Conservation (phyloP, 2,329 filamentous ascomycete species). For the Mycosphaerelloides madeirae region DNA sequence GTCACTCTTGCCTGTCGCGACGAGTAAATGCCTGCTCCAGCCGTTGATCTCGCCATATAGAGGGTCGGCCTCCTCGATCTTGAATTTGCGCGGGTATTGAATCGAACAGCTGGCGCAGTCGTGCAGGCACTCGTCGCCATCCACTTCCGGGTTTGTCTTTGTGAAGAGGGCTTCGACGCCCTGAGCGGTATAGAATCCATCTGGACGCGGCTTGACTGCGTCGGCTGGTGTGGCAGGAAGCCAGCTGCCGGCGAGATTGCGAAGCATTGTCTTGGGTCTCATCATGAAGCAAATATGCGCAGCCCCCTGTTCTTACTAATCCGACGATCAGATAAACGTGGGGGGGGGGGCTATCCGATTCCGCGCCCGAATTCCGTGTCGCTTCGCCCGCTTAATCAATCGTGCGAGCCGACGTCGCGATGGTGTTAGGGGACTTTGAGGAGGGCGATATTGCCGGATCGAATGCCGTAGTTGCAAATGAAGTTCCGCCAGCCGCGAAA, state of each 20-base stretch:
- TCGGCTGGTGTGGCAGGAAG: slow-evolving; percentile 23
- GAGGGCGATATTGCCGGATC: too few species aligned
- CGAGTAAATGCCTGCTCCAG: slow-evolving; percentile 83
- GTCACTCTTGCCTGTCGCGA: slow-evolving; percentile 92
- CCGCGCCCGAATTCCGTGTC: not conserved
- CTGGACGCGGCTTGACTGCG: slow-evolving; percentile 23
- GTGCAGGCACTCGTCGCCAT: slow-evolving; percentile 83
- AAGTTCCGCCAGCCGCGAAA: too few species aligned
- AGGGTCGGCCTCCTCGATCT: slow-evolving; percentile 69
- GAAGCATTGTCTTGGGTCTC: slow-evolving; percentile 15
- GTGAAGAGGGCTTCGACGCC: slow-evolving; percentile 61
- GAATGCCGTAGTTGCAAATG: too few species aligned
- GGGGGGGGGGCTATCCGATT: not conserved
- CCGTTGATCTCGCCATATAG: slow-evolving; percentile 82
- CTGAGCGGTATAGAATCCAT: slow-evolving; percentile 46
- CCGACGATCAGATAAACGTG: slow-evolving; percentile 1
- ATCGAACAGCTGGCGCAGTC: slow-evolving; percentile 81
- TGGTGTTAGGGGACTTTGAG: too few species aligned
- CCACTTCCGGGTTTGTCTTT: slow-evolving; percentile 66
- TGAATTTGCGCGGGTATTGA: slow-evolving; percentile 68
- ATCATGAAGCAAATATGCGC: not conserved
- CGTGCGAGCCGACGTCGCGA: too few species aligned
- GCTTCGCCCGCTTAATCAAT: not conserved
- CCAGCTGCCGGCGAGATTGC: slow-evolving; percentile 8
- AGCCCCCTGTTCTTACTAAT: too few species aligned